phyloP scores from a whole-genome alignment of 352 stramenopile species.

The Phytophthora pluvialis region DNA sequence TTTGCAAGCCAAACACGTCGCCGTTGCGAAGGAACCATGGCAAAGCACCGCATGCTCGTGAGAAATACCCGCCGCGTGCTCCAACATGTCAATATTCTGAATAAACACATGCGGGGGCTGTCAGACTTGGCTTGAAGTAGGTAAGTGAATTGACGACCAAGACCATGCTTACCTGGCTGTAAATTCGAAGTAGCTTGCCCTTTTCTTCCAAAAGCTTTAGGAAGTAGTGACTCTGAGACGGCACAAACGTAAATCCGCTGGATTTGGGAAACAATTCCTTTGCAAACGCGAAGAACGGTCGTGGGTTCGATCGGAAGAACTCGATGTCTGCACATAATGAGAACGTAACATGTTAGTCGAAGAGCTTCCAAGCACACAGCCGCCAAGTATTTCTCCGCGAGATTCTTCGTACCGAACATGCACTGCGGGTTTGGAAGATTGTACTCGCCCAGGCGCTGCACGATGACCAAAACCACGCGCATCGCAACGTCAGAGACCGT shows the following conservation, averaged over 20 bases:
- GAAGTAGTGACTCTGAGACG: constrained; percentile 95
- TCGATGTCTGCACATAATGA: constrained; percentile 88
- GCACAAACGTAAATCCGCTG: constrained; percentile 84
- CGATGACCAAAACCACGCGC: background rate
- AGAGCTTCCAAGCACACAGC: background rate
- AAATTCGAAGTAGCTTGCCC: constrained; percentile 93
- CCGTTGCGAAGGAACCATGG: constrained; percentile 94
- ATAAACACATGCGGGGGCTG: constrained; percentile 7
- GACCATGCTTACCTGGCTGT: constrained; percentile 73
- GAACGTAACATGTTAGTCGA: constrained; percentile 47
- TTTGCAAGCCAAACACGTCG: constrained; percentile 93
- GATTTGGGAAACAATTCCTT: constrained; percentile 86
- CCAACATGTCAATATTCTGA: constrained; percentile 99
- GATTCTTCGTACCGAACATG: constrained; percentile 73
- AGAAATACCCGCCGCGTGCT: constrained; percentile 93
- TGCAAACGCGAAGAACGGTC: constrained; percentile 98
- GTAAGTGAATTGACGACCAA: background rate
- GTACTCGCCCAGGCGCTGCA: constrained; percentile 78
- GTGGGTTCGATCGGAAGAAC: constrained; percentile 96
- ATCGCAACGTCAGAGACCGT: constrained; percentile 6
- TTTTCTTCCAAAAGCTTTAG: constrained; percentile 94
- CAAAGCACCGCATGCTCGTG: constrained; percentile 92
- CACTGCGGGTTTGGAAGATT: constrained; percentile 86
- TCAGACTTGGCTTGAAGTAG: background rate
- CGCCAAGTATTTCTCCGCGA: background rate